Conservation (phyloP, 192 early-diverging fungal genomes). For the Chytriomyces confervae region DNA sequence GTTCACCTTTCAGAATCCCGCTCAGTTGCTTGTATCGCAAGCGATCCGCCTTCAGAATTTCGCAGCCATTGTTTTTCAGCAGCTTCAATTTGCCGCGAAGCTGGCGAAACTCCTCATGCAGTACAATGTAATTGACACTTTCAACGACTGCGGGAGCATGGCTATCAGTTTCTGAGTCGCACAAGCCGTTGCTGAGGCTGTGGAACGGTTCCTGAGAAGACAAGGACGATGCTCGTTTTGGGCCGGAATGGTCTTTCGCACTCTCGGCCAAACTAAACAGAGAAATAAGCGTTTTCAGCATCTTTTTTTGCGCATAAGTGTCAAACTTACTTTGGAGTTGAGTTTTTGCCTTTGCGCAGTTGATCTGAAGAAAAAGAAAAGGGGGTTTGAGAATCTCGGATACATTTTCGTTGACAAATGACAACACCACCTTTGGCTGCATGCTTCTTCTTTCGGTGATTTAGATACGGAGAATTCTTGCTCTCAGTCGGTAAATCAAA, state of each 20-base stretch:
- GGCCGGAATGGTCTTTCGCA: too few relatives aligned
- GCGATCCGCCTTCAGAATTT: slow-evolving; percentile 31
- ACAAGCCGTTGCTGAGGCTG: too few relatives aligned
- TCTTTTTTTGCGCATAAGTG: too few relatives aligned
- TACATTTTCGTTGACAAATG: too few relatives aligned
- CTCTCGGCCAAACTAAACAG: too few relatives aligned
- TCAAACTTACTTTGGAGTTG: background rate
- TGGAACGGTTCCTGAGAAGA: too few relatives aligned
- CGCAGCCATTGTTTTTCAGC: slow-evolving; percentile 13
- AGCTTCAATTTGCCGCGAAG: slow-evolving; percentile 19
- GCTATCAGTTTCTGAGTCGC: background rate
- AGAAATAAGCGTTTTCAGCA: too few relatives aligned
- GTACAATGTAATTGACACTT: too few relatives aligned
- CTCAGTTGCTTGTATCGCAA: slow-evolving; percentile 27
- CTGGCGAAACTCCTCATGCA: slow-evolving; percentile 27
- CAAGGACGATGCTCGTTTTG: too few relatives aligned
- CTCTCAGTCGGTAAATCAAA: slow-evolving; percentile 20
- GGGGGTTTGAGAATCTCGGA: background rate
- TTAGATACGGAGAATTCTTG: slow-evolving; percentile 19
- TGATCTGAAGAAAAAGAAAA: background rate
- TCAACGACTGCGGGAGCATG: background rate
- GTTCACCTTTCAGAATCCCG: slow-evolving; percentile 19
- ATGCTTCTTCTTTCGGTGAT: slow-evolving; percentile 8
- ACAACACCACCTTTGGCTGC: background rate
- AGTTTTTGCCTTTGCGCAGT: background rate